phyloP scores from a whole-genome alignment of 495 filamentous ascomycete genomes.

The Hyaloscypha bicolor region DNA sequence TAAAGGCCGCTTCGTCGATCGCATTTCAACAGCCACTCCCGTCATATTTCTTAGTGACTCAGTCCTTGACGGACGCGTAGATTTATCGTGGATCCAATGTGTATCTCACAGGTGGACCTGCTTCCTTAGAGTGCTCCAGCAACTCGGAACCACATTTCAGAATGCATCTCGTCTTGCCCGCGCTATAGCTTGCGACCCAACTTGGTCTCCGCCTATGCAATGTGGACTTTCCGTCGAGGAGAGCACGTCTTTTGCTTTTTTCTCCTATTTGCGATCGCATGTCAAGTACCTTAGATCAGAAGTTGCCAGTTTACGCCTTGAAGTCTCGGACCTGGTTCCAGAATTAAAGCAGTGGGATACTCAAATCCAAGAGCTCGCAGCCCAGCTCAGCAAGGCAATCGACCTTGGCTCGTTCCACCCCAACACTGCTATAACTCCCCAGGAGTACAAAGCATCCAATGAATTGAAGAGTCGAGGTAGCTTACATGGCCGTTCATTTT shows the following conservation, averaged over 20 bases:
- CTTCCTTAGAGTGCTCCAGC: background rate
- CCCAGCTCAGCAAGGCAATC: too few relatives aligned
- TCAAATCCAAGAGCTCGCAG: background rate
- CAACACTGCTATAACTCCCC: background rate
- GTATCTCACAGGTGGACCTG: background rate
- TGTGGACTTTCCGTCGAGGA: background rate
- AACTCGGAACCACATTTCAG: background rate
- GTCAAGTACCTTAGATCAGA: too few relatives aligned
- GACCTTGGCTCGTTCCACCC: background rate
- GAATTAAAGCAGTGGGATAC: background rate
- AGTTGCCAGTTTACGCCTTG: too few relatives aligned
- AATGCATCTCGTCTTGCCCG: background rate
- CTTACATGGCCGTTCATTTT: conserved; percentile 4
- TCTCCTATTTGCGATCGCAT: too few relatives aligned
- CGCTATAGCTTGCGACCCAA: background rate
- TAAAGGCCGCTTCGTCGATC: conserved; percentile 1
- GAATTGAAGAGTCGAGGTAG: background rate
- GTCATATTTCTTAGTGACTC: background rate
- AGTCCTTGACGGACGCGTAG: background rate
- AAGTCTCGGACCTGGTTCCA: too few relatives aligned
- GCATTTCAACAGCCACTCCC: background rate
- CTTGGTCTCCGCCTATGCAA: background rate
- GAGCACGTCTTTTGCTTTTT: background rate
- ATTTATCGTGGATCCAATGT: background rate
- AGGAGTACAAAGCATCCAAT: background rate